Evolutionary conservation across 441 rosid genomes (phyloP).

Genomic region (Populus trichocarpa): DNA sequence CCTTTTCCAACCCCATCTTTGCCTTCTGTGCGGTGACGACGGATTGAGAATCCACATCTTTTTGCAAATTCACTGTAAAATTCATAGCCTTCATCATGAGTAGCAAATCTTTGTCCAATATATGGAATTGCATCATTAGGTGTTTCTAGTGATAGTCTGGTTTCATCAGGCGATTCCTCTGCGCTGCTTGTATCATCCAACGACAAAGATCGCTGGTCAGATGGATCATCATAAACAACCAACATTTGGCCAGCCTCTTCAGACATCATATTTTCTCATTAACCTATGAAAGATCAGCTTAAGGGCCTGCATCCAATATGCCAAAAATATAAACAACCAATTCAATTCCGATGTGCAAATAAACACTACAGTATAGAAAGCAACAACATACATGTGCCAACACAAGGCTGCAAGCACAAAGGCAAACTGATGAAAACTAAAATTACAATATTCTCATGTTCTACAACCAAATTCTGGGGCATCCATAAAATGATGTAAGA

Average conservation of each 20-base stretch:
- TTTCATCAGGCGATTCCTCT: constrained; percentile 82
- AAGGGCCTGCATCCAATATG: constrained; percentile 23
- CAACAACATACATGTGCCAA: not conserved
- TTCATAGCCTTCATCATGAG: constrained; percentile 92
- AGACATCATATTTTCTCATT: constrained; percentile 51
- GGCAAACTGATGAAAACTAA: not conserved
- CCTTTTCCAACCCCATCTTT: constrained; percentile 98
- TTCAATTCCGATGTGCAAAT: not conserved
- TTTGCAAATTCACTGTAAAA: constrained; percentile 84
- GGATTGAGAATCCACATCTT: constrained; percentile 87
- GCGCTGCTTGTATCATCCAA: constrained; percentile 79
- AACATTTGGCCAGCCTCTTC: constrained; percentile 74
- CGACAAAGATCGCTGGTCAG: constrained; percentile 79
- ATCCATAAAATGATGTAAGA: not conserved
- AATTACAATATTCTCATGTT: not conserved
- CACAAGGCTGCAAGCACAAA: not conserved
- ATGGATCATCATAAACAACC: constrained; percentile 74
- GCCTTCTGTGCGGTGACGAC: constrained; percentile 96
- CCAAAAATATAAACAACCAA: constrained; percentile 7
- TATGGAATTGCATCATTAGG: constrained; percentile 63
- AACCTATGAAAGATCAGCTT: constrained; percentile 23
- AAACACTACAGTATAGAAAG: not conserved
- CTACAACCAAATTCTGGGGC: not conserved
- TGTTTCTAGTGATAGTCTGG: constrained; percentile 63
- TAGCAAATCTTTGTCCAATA: constrained; percentile 75